phyloP scores from a whole-genome alignment of 257 asterid species.

The Solanum habrochaites region DNA sequence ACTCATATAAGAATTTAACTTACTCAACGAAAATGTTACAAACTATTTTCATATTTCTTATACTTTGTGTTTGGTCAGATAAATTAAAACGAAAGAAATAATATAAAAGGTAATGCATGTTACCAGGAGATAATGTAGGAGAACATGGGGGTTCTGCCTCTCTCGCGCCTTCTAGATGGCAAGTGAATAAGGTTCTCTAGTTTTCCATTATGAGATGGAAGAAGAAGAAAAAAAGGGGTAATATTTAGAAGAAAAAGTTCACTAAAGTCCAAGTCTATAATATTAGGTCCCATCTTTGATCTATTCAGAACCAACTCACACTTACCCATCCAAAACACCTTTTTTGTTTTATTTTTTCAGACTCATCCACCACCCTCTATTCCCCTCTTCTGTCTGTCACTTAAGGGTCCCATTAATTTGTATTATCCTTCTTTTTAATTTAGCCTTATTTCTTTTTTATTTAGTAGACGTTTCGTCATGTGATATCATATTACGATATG shows the following conservation, averaged over 20 bases:
- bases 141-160: no score
- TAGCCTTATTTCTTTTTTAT: not conserved
- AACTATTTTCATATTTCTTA: no score
- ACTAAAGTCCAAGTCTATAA: slow-evolving; percentile 6
- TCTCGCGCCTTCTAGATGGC: no score
- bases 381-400: not conserved
- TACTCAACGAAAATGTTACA: accelerated
- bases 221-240: not conserved
- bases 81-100: not conserved
- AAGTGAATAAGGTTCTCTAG: not conserved
- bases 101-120: not conserved
- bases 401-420: not conserved
- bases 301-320: slow-evolving; percentile 8
- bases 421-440: not conserved
- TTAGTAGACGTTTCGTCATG: no score
- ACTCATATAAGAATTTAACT: not conserved
- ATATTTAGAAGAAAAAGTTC: not conserved
- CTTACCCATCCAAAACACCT: slow-evolving; percentile 15
- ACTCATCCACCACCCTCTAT: not conserved
- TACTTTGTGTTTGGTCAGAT: not conserved
- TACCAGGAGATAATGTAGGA: no score
- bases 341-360: slow-evolving; percentile 13
- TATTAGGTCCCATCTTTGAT: slow-evolving; percentile 8
- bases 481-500: no score
- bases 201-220: not conserved